Evolutionary conservation across 208 protist species (phyloP).

Genomic region (Phytomonas sp.): DNA sequence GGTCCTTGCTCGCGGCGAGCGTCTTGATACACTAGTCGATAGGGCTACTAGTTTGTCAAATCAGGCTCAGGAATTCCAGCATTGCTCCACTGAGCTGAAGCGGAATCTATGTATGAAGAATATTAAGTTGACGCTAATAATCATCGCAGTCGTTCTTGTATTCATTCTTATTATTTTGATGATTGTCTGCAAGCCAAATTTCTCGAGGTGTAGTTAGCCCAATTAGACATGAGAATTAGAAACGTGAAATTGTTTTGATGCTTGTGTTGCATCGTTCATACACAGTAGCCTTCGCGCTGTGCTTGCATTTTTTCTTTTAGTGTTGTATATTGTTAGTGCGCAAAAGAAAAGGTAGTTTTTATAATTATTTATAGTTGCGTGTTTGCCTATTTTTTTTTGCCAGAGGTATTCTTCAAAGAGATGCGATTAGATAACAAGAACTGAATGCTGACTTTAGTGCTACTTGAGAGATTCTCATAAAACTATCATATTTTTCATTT

Average conservation of each 20-base stretch:
- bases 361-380: neutral
- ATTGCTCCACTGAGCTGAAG: slow-evolving; percentile 81
- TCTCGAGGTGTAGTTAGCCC: neutral
- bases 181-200: slow-evolving; percentile 19
- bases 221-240: neutral
- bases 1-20: slow-evolving; percentile 80
- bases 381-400: neutral
- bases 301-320: neutral
- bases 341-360: neutral
- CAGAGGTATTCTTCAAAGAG: neutral
- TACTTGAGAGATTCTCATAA: slow-evolving; percentile 3
- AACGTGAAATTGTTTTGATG: neutral
- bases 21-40: slow-evolving; percentile 82
- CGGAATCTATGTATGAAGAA: slow-evolving; percentile 87
- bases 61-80: slow-evolving; percentile 79
- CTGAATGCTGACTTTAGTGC: neutral
- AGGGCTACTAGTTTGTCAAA: slow-evolving; percentile 75
- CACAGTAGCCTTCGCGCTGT: neutral
- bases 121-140: slow-evolving; percentile 84
- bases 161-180: slow-evolving; percentile 82
- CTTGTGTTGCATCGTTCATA: slow-evolving; percentile 3
- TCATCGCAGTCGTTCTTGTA: slow-evolving; percentile 46
- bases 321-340: neutral
- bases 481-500: slow-evolving; percentile 2
- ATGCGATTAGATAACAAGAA: neutral